Percentiles rank a stretch among this genome's conserved stretches.
These are phyloP conservation scores for Xylariaceae sp. DNA, from an alignment of 2,329 filamentous ascomycete species.

Conservation along the genomic window DNA sequence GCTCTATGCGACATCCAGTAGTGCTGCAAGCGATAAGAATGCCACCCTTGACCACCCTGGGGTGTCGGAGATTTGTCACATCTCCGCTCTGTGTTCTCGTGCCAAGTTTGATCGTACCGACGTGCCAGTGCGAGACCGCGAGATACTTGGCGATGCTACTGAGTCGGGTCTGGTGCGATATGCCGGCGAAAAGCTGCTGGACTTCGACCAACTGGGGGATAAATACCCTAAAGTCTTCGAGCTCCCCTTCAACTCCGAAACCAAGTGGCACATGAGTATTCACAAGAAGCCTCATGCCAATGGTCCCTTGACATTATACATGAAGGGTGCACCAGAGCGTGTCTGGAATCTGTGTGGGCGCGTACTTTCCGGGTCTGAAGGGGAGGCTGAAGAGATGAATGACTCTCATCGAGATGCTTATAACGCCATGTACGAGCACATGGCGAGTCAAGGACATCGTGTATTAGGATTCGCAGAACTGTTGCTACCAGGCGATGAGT, in stretches of 20 bases:
- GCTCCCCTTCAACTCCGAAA: conserved; percentile 4
- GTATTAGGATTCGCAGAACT: neutral
- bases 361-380: neutral
- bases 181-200: neutral
- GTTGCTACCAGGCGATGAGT: neutral
- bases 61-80: neutral
- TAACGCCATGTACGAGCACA: neutral
- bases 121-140: neutral
- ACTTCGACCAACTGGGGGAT: neutral
- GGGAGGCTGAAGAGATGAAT: neutral
- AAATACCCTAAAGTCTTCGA: conserved; percentile 1
- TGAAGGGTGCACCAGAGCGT: conserved; percentile 2
- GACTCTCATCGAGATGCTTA: neutral
- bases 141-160: conserved; percentile 1
- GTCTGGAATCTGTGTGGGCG: neutral
- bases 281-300: neutral
- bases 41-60: neutral
- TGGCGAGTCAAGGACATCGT: neutral
- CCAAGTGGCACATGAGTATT: conserved; percentile 2
- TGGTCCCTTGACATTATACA: neutral
- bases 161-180: conserved; percentile 1
- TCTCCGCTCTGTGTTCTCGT: neutral
- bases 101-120: neutral
- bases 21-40: neutral
- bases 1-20: neutral